Conservation (phyloP, 768 basidiomycete genomes). For the Agaricus subrufescens region DNA sequence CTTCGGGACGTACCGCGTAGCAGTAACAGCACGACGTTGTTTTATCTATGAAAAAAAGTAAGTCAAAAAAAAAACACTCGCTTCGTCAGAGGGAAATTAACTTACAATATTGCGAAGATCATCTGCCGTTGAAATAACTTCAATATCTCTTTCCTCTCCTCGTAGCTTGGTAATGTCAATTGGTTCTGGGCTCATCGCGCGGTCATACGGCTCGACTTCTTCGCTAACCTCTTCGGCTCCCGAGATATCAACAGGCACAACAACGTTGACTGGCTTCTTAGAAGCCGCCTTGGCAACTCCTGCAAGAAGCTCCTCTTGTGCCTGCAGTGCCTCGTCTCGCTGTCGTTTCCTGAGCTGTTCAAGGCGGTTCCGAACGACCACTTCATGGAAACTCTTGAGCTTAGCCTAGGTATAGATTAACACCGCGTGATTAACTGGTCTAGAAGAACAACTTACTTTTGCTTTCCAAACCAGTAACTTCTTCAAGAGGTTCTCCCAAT, state of each 20-base stretch:
- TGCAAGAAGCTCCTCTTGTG: slow-evolving; percentile 85
- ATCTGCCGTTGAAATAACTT: slow-evolving; percentile 66
- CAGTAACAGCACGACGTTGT: slow-evolving; percentile 76
- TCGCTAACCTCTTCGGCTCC: slow-evolving; percentile 42
- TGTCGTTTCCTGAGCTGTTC: slow-evolving; percentile 95
- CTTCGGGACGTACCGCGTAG: slow-evolving; percentile 86
- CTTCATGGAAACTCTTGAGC: slow-evolving; percentile 88
- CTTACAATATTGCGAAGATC: slow-evolving; percentile 64
- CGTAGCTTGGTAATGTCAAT: slow-evolving; percentile 67
- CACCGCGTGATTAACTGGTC: slow-evolving; percentile 3
- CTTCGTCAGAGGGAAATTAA: slow-evolving; percentile 10
- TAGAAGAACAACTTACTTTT: slow-evolving; percentile 52
- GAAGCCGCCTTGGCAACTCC: slow-evolving; percentile 65
- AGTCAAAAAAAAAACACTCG: slow-evolving; percentile 6
- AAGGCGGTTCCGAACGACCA: slow-evolving; percentile 92
- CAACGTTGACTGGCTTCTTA: slow-evolving; percentile 27
- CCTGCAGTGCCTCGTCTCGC: slow-evolving; percentile 91
- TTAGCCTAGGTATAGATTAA: slow-evolving; percentile 57
- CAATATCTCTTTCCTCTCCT: slow-evolving; percentile 77
- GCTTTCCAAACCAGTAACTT: slow-evolving; percentile 96
- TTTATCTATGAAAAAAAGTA: slow-evolving; percentile 47
- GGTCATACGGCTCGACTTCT: slow-evolving; percentile 74
- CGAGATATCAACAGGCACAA: slow-evolving; percentile 22
- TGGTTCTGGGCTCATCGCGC: slow-evolving; percentile 81
- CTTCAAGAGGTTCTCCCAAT: slow-evolving; percentile 92